Evolutionary conservation across 176 grass and related monocot genomes (phyloP), one percentile per base, ranked within the genome.

Genomic region (Oryza glumipatula): DNA sequence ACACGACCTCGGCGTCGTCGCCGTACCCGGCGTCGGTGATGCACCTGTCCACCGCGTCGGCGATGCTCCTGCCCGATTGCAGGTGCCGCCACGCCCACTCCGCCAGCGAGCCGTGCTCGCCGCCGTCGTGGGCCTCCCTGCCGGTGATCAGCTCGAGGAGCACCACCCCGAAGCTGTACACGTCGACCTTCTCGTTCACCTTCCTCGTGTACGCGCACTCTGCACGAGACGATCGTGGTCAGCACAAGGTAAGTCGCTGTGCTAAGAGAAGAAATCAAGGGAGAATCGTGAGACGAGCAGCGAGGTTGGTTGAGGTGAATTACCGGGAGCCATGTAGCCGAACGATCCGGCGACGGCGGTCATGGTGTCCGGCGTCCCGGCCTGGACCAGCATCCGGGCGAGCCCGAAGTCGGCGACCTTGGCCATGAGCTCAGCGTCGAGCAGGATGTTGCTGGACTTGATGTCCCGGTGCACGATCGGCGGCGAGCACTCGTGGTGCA

Each of bases 271-370:
- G 75, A 76, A 21, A 6, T 22, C 9, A 7, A 7, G 52, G 52
- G 52, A 56, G 3, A 72, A 72, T 56, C 35, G 38, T 41, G 26
- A 26, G 56, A 48, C 41, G 21, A 26, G 48, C 19, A 21, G 0
- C 8, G n/a, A 68, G 81, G 36, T 14, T 47, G 47, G 61, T 44
- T 44, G 4, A 63, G n/a, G 39, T 19, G 19, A 84, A 44, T 86
- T 86, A 98, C 95, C 92, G 15, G 93, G 92, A 88, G 96, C 96
- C 93, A 96, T 98, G 89, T 98, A 98, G 26, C 96, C 96, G 74
- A 96, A 87, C 0, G 93, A 88, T 38, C 96, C 93, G 41, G 93
- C 93, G 38, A 98, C 63, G 39, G 83, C 78, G 74, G 91, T 86
- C 70, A 91, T 72, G 6, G 81, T 84, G 19, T 96, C 86, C 0